Evolutionary conservation across 2,329 filamentous ascomycete species (phyloP).

Genomic region (Drechmeria coniospora): DNA sequence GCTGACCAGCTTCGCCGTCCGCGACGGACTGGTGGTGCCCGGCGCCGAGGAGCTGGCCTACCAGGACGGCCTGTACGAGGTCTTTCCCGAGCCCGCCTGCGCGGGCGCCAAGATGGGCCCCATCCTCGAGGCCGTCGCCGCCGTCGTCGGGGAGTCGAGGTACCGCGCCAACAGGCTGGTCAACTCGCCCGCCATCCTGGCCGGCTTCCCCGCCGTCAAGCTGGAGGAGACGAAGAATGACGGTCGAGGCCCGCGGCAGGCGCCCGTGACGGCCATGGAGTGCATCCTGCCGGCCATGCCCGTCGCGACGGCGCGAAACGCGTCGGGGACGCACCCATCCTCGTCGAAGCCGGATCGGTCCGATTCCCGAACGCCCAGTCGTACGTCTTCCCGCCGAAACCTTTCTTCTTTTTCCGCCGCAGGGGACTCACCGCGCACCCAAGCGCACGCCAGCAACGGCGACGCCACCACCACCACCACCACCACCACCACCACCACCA

Average conservation of each 20-base stretch:
- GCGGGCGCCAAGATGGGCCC: conserved; percentile 44
- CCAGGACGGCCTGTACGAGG: conserved; percentile 37
- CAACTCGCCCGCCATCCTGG: conserved; percentile 52
- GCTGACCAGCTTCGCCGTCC: conserved; percentile 55
- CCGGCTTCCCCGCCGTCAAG: conserved; percentile 48
- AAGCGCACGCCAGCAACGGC: conserved; percentile 9
- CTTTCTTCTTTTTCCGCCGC: conserved; percentile 12
- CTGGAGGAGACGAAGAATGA: conserved; percentile 32
- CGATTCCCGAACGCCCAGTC: conserved; percentile 15
- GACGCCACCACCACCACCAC: too few species aligned
- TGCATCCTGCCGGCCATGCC: conserved; percentile 44
- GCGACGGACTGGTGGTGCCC: conserved; percentile 53
- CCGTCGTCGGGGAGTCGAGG: conserved; percentile 65
- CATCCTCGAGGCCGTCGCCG: conserved; percentile 61
- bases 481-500: too few species aligned
- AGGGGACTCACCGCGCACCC: conserved; percentile 18
- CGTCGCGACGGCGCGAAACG: conserved; percentile 20
- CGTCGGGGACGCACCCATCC: conserved; percentile 10
- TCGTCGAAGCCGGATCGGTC: conserved; percentile 8
- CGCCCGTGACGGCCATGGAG: conserved; percentile 43
- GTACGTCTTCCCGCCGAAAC: conserved; percentile 14
- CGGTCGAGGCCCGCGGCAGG: conserved; percentile 25
- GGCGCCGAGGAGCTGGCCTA: conserved; percentile 39
- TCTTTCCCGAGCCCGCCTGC: conserved; percentile 47
- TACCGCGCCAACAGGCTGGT: conserved; percentile 59